Evolutionary conservation across 2,329 filamentous ascomycete species (phyloP).

Genomic region (Aspergillus sergii): DNA sequence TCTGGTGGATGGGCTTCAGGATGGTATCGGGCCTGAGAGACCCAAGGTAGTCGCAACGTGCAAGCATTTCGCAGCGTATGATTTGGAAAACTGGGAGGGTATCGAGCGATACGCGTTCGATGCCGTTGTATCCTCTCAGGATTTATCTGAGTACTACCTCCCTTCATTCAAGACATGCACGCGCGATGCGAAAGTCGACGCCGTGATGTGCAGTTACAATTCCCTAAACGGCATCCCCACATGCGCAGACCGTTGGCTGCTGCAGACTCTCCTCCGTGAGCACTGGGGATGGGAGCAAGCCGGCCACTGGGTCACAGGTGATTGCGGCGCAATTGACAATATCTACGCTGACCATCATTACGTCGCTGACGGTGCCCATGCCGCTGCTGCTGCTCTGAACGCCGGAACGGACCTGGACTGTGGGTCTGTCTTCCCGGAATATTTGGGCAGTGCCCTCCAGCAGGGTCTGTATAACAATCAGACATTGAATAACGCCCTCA

Average conservation of each 20-base stretch:
- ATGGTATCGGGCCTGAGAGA: constrained; percentile 30
- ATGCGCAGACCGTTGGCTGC: constrained; percentile 63
- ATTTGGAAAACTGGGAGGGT: constrained; percentile 55
- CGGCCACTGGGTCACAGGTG: constrained; percentile 63
- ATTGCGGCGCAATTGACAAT: constrained; percentile 64
- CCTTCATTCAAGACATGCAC: constrained; percentile 66
- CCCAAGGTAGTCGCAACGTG: constrained; percentile 55
- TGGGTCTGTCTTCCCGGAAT: no score
- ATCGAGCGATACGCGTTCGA: constrained; percentile 29
- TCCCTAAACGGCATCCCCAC: constrained; percentile 64
- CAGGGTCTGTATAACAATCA: no score
- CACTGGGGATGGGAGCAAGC: constrained; percentile 61
- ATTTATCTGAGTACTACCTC: constrained; percentile 67
- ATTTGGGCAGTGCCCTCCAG: no score
- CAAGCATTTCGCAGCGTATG: constrained; percentile 61
- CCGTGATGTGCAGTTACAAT: constrained; percentile 65
- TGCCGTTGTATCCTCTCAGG: constrained; percentile 46
- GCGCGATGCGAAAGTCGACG: constrained; percentile 57
- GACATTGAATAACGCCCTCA: no score
- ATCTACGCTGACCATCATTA: constrained; percentile 56
- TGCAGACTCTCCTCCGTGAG: constrained; percentile 60
- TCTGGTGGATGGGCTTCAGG: constrained; percentile 48
- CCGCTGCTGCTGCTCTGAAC: constrained; percentile 49
- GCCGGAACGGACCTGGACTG: constrained; percentile 31
- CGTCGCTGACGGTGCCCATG: constrained; percentile 42